Evolutionary conservation across 1,139 yeast species (phyloP), one percentile per base, ranked within the genome.

Genomic region (Suhomyces choctaworum): DNA sequence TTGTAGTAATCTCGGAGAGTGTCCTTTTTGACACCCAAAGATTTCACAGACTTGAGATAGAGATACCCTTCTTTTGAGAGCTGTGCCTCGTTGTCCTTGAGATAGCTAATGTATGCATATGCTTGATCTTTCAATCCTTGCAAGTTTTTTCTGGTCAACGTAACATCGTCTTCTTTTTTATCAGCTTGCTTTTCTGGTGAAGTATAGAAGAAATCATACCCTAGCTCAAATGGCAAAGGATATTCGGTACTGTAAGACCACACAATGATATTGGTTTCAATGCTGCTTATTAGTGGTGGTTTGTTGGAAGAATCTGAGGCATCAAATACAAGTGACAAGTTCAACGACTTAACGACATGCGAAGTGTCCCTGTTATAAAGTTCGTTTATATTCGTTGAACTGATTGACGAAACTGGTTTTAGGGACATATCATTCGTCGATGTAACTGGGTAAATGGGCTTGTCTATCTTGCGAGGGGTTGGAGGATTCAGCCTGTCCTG

Each of bases 231-330:
- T 2, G 75, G 75, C 23, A 70, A 46, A 1, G 76, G 74, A 40
- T 62, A 68, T 27, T 69, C 74, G 2, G 73, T 54, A 29, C 56
- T 53, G 44, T 64, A 68, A 2, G 76, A 54, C 76, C 76, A 70
- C 7, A 64, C 56, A 1, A 70, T 66, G 9, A 70, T 48, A 41
- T 66, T 68, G 17, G 60, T 46, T 10, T 68, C 75, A 11, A 70
- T 52, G 36, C 48, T 48, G 14, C 54, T 48, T 10, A 67, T 59
- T 7, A 45, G 50, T 1, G 73, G 74, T 1, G 73, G 73, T 27
- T 39, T 45, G 11, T 37, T 33, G 1, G 58, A 43, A 12, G 48
- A 42, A 13, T 58, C 63, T 5, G 40, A 36, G 1, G 62, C 49
- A 6, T 51, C 52, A 40, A 60, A 64, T 5, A 50, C 48, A 15